Conservation (phyloP, 257 asterid genomes). For the Salvia hispanica region DNA sequence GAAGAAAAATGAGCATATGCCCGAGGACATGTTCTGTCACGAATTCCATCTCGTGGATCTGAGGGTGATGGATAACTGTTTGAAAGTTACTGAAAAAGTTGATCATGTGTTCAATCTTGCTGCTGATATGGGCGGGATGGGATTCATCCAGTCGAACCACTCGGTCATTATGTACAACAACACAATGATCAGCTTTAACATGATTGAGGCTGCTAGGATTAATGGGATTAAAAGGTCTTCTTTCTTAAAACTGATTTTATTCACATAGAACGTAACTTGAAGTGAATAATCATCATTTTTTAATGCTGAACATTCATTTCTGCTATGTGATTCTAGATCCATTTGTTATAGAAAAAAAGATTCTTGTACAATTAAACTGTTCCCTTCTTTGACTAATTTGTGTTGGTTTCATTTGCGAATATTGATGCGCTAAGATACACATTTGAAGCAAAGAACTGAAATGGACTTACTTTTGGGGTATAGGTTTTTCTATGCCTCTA, state of each 20-base stretch:
- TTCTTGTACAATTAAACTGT: too few relatives aligned
- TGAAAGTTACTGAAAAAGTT: conserved; percentile 65
- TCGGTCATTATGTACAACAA: conserved; percentile 87
- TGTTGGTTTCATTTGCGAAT: too few relatives aligned
- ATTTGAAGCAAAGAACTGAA: conserved; percentile 10
- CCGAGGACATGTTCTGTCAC: conserved; percentile 84
- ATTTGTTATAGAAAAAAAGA: too few relatives aligned
- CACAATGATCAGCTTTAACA: conserved; percentile 85
- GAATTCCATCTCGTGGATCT: conserved; percentile 87
- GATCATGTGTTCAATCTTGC: conserved; percentile 88
- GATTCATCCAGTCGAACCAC: conserved; percentile 88
- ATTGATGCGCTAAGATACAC: too few relatives aligned
- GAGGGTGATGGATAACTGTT: conserved; percentile 90
- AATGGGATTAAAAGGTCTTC: conserved; percentile 71
- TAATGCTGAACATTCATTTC: too few relatives aligned
- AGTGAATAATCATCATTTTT: too few relatives aligned
- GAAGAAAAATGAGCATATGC: conserved; percentile 94
- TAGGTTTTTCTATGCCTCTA: conserved; percentile 87
- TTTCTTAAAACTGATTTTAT: conserved; percentile 25
- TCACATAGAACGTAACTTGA: not conserved
- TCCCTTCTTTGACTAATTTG: too few relatives aligned
- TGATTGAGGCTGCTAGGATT: conserved; percentile 84
- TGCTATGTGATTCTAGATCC: too few relatives aligned
- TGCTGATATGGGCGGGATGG: conserved; percentile 96
- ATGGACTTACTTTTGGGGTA: conserved; percentile 10